Percentiles rank a stretch among this genome's conserved stretches.
Evolutionary conservation across 2,329 filamentous ascomycete genomes (phyloP).

Genomic region (Coniochaeta prunicola): DNA sequence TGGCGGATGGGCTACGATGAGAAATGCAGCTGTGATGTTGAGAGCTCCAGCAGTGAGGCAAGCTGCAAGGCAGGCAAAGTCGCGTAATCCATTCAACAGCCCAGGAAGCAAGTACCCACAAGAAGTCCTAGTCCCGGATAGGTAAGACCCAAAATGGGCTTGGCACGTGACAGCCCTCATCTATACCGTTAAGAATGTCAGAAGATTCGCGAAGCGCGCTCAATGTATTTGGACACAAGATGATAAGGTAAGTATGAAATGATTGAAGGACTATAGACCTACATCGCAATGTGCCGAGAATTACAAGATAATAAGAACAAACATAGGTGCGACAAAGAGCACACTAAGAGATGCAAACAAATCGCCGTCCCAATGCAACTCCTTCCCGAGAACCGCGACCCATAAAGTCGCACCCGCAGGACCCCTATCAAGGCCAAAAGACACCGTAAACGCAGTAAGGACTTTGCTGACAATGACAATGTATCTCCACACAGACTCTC

Average conservation of each 20-base stretch:
- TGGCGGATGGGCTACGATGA: not conserved
- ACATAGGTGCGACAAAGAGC: not conserved
- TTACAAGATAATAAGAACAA: not conserved
- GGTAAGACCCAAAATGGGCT: not conserved
- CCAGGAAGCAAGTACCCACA: not conserved
- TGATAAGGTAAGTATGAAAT: no score
- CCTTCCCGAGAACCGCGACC: not conserved
- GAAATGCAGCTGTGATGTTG: not conserved
- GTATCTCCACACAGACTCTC: not conserved
- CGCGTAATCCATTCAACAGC: constrained; percentile 8
- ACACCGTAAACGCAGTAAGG: not conserved
- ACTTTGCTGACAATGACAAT: not conserved
- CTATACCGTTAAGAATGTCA: not conserved
- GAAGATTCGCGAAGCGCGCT: not conserved
- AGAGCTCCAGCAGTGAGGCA: constrained; percentile 1
- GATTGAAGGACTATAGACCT: not conserved
- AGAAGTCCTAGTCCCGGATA: not conserved
- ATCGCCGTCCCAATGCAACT: not conserved
- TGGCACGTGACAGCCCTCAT: not conserved
- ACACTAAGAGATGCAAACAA: not conserved
- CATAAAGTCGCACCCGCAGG: not conserved
- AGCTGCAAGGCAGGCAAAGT: constrained; percentile 9
- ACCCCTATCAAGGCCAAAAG: not conserved
- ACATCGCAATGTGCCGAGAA: not conserved
- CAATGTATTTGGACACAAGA: no score